Percentiles rank a stretch among this genome's conserved stretches.
These are phyloP conservation scores for Nakazawaea wyomingensis DNA, from an alignment of 805 yeast genomes.

Conservation along the genomic window DNA sequence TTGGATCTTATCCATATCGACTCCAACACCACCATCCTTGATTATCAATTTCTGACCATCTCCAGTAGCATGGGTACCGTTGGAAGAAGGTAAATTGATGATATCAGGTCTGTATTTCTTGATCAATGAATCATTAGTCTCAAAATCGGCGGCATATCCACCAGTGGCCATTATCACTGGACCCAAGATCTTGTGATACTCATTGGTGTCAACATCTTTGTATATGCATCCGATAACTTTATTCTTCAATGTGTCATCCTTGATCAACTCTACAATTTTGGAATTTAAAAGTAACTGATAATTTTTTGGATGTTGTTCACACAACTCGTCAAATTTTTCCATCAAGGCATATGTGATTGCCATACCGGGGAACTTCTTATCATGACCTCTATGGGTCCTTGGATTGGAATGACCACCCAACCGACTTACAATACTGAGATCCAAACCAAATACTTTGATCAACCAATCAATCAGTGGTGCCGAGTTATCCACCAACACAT, in stretches of 20 bases:
- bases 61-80: slow-evolving; percentile 58
- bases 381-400: slow-evolving; percentile 77
- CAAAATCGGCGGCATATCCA: slow-evolving; percentile 63
- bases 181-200: slow-evolving; percentile 31
- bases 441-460: slow-evolving; percentile 54
- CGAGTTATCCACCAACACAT: slow-evolving; percentile 55
- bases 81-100: slow-evolving; percentile 51
- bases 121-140: slow-evolving; percentile 39
- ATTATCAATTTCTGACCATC: slow-evolving; percentile 56
- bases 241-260: slow-evolving; percentile 14
- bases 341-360: slow-evolving; percentile 53
- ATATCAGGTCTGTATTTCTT: slow-evolving; percentile 56
- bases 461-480: slow-evolving; percentile 71
- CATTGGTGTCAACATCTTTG: slow-evolving; percentile 23
- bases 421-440: slow-evolving; percentile 63
- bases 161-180: slow-evolving; percentile 63
- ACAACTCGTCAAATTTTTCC: slow-evolving; percentile 42
- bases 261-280: slow-evolving; percentile 34
- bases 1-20: slow-evolving; percentile 61
- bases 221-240: slow-evolving; percentile 25
- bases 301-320: slow-evolving; percentile 36
- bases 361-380: slow-evolving; percentile 60
- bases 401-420: slow-evolving; percentile 80
- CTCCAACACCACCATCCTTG: slow-evolving; percentile 41
- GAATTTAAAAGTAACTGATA: slow-evolving; percentile 26